Evolutionary conservation across 2,329 filamentous ascomycete genomes (phyloP).

Genomic region (Mariannaea elegans): DNA sequence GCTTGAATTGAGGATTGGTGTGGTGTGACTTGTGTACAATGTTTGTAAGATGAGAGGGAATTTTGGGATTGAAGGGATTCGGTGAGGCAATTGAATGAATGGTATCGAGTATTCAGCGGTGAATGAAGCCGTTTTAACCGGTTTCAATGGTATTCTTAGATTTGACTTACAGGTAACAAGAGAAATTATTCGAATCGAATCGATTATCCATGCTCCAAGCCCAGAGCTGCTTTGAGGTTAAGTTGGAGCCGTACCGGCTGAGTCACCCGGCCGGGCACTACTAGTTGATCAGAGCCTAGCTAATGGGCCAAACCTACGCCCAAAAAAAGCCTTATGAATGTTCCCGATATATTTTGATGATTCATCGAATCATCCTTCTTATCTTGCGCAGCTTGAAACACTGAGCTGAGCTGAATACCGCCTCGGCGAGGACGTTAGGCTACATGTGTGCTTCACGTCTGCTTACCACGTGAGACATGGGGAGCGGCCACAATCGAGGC

Average conservation of each 20-base stretch:
- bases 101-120: neutral
- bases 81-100: slow-evolving; percentile 32
- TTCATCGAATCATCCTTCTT: neutral
- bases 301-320: neutral
- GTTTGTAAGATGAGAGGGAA: neutral
- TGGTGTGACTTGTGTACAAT: slow-evolving; percentile 7
- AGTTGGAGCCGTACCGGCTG: slow-evolving; percentile 13
- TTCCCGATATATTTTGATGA: neutral
- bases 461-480: neutral
- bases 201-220: slow-evolving; percentile 9
- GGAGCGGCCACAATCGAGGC: neutral
- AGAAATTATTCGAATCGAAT: slow-evolving; percentile 28
- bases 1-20: slow-evolving; percentile 1
- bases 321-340: neutral
- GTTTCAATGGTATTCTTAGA: neutral
- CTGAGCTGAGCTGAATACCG: neutral
- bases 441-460: neutral
- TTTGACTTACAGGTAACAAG: neutral
- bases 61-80: neutral
- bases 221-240: neutral
- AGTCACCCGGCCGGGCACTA: slow-evolving; percentile 33
- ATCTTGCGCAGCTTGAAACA: neutral
- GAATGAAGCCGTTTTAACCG: neutral
- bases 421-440: neutral
- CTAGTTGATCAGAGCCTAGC: slow-evolving; percentile 4